A percentile compares a stretch with the other conserved stretches of the same genome.
Evolutionary conservation across 495 filamentous ascomycete genomes (phyloP).

Genomic region (Trichoderma reesei): DNA sequence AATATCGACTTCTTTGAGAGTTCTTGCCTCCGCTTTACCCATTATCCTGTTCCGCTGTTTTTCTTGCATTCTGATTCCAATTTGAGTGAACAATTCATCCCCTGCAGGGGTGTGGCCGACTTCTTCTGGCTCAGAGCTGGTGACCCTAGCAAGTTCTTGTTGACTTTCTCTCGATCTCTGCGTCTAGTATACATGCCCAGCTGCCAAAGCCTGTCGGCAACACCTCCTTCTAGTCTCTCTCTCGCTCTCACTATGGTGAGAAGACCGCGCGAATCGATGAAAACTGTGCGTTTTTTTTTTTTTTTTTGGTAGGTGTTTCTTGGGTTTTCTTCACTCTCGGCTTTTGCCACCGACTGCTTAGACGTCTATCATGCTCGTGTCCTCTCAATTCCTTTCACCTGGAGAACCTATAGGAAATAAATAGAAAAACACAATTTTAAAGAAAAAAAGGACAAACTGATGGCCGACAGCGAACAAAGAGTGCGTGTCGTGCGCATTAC

Average conservation of each 20-base stretch:
- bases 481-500: neutral
- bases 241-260: no score
- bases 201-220: neutral
- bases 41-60: no score
- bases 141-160: neutral
- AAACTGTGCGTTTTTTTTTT: neutral
- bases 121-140: no score
- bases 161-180: neutral
- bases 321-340: neutral
- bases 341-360: neutral
- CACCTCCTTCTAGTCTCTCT: neutral
- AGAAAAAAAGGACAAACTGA: neutral
- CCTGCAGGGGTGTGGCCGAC: no score
- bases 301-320: neutral
- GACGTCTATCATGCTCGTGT: constrained; percentile 9
- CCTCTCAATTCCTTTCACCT: neutral
- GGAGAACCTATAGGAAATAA: constrained; percentile 3
- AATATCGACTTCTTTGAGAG: no score
- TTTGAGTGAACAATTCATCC: neutral
- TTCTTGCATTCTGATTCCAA: constrained; percentile 8
- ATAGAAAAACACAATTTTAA: neutral
- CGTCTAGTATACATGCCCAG: constrained; percentile 8
- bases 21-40: neutral
- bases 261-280: neutral
- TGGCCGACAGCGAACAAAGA: neutral